Percentiles rank a stretch among this genome's conserved stretches.
phyloP scores from a whole-genome alignment of 78 protist species.

The Pigoraptor vietnamica region DNA sequence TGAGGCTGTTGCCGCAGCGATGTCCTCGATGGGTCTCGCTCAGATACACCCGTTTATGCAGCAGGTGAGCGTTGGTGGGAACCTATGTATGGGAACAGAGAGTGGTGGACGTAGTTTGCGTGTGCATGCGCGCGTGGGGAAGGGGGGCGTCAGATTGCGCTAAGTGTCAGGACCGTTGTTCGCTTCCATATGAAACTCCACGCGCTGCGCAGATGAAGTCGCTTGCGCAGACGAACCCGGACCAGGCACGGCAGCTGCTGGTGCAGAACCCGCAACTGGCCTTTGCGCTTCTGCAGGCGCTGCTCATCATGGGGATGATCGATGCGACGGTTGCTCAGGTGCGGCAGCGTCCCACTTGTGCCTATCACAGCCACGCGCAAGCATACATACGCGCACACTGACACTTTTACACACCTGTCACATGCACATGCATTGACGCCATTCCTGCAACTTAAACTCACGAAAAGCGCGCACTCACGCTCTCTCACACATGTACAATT shows the following conservation, averaged over 20 bases:
- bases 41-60: slow-evolving; percentile 6
- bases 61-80: not conserved
- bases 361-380: no score
- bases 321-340: not conserved
- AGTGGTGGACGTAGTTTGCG: not conserved
- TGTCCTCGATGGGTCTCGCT: not conserved
- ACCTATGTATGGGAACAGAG: not conserved
- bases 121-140: not conserved
- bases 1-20: not conserved
- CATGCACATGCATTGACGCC: no score
- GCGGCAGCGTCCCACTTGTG: no score
- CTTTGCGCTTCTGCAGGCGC: slow-evolving; percentile 56
- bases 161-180: not conserved
- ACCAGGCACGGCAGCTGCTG: slow-evolving; percentile 46
- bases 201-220: not conserved
- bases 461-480: no score
- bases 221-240: slow-evolving; percentile 47
- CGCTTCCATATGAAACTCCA: not conserved
- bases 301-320: slow-evolving; percentile 35
- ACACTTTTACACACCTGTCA: not conserved
- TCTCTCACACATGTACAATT: not conserved
- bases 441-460: no score
- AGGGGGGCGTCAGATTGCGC: not conserved
- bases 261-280: slow-evolving; percentile 56
- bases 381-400: not conserved